phyloP scores from a whole-genome alignment of 352 stramenopile genomes.

The Labyrinthula sp. region DNA sequence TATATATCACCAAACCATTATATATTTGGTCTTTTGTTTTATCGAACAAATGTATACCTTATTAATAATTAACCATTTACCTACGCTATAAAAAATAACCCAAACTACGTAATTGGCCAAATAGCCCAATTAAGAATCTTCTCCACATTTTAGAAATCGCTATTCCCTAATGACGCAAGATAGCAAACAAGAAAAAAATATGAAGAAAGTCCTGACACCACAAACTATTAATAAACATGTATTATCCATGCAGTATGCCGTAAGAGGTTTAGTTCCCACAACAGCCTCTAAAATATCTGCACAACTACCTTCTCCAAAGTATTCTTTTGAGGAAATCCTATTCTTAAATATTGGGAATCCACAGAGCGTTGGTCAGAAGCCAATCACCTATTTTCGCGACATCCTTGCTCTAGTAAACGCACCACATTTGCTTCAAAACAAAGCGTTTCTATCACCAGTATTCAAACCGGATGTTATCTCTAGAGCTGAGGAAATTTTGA shows the following conservation, averaged over 20 bases:
- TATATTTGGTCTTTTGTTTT: no score
- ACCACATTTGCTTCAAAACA: conserved; percentile 27
- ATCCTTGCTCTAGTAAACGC: conserved; percentile 53
- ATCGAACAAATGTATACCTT: no score
- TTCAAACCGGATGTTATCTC: conserved; percentile 24
- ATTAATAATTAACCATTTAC: no score
- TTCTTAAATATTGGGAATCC: conserved; percentile 78
- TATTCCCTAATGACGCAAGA: no score
- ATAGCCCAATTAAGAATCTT: no score
- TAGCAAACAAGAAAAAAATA: no score
- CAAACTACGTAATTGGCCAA: no score
- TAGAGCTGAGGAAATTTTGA: conserved; percentile 27
- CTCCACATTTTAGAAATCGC: no score
- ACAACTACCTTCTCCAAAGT: conserved; percentile 45
- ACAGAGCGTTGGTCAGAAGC: conserved; percentile 61
- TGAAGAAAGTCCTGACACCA: conserved; percentile 38
- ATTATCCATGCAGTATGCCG: conserved; percentile 60
- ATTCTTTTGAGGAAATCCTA: conserved; percentile 61
- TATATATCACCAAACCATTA: no score
- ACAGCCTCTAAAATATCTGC: conserved; percentile 37
- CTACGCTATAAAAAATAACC: no score
- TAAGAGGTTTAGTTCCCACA: conserved; percentile 56
- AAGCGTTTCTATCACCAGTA: conserved; percentile 7
- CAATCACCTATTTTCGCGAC: conserved; percentile 70
- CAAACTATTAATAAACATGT: conserved; percentile 53